Evolutionary conservation across 2,329 filamentous ascomycete genomes (phyloP).

Genomic region (Fusarium sp.): DNA sequence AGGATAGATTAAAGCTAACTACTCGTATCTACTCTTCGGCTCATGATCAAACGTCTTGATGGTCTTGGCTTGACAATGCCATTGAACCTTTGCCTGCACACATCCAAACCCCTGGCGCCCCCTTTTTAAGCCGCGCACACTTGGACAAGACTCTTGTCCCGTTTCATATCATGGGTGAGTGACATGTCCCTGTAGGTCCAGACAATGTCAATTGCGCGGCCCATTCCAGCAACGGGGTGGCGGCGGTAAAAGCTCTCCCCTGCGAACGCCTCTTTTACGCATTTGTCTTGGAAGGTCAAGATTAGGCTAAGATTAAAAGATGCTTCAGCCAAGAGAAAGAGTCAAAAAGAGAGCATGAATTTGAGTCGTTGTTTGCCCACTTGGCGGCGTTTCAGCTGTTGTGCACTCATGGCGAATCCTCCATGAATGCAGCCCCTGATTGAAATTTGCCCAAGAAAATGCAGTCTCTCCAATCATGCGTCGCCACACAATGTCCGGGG

Average conservation of each 20-base stretch:
- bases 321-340: neutral
- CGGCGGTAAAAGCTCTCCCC: constrained; percentile 15
- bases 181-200: neutral
- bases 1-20: neutral
- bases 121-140: constrained; percentile 33
- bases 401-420: constrained; percentile 3
- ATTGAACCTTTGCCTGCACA: neutral
- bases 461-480: constrained; percentile 15
- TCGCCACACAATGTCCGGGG: constrained; percentile 2
- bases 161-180: constrained; percentile 31
- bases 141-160: neutral
- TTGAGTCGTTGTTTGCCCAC: neutral
- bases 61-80: neutral
- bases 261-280: neutral
- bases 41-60: neutral
- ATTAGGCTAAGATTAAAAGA: neutral
- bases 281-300: neutral
- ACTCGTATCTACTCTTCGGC: neutral
- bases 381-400: constrained; percentile 8
- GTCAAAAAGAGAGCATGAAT: neutral
- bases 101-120: constrained; percentile 19
- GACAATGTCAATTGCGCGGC: neutral
- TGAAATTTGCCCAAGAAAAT: constrained; percentile 17
- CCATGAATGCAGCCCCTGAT: constrained; percentile 25
- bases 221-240: neutral